Conservation (phyloP, 495 filamentous ascomycete genomes). For the Penicillium flavigenum region DNA sequence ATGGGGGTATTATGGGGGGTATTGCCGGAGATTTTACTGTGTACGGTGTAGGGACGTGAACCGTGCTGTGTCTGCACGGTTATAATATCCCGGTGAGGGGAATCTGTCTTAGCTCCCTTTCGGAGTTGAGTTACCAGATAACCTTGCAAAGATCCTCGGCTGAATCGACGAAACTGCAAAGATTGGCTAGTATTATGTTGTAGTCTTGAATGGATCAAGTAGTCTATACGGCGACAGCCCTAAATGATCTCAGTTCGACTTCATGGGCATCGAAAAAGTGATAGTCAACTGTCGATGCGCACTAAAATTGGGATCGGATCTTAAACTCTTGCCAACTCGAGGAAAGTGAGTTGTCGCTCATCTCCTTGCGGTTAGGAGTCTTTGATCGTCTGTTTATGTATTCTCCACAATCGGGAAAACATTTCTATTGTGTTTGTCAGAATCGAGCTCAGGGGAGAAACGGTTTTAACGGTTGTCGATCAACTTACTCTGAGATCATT, state of each 20-base stretch:
- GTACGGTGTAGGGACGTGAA: slow-evolving; percentile 19
- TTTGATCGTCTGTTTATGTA: slow-evolving; percentile 35
- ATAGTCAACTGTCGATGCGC: slow-evolving; percentile 6
- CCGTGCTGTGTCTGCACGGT: slow-evolving; percentile 20
- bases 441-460: slow-evolving; percentile 18
- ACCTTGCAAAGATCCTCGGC: not conserved
- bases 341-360: slow-evolving; percentile 29
- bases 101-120: not conserved
- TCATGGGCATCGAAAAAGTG: not conserved
- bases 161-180: not conserved
- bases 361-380: slow-evolving; percentile 30
- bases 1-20: not conserved
- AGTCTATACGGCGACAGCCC: not conserved
- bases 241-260: not conserved
- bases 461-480: slow-evolving; percentile 34
- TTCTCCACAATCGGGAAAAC: slow-evolving; percentile 3
- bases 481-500: slow-evolving; percentile 12
- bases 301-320: slow-evolving; percentile 37
- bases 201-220: not conserved
- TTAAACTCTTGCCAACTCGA: slow-evolving; percentile 36
- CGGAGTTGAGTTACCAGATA: slow-evolving; percentile 2
- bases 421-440: slow-evolving; percentile 12
- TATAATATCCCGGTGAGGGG: not conserved
- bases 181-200: not conserved
- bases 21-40: slow-evolving; percentile 29